Conservation (phyloP, 352 stramenopile species). For the Globisporangium echinulatum region DNA sequence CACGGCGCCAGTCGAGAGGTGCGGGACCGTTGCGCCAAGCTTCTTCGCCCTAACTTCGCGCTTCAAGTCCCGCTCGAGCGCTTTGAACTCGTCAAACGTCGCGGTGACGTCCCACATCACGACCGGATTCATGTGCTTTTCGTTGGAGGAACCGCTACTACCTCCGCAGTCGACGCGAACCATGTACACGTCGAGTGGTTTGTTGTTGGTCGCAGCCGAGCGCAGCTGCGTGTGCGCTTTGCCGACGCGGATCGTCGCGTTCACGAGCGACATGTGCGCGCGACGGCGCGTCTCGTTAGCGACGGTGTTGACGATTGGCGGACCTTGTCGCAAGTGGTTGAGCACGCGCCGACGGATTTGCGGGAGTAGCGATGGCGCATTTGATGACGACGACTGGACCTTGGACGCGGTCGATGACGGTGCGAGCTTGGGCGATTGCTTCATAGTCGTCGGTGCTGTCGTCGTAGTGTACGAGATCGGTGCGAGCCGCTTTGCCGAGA, state of each 20-base stretch:
- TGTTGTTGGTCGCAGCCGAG: conserved; percentile 17
- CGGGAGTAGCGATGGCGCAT: conserved; percentile 8
- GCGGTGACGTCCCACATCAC: conserved; percentile 83
- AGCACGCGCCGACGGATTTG: conserved; percentile 36
- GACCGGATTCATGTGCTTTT: conserved; percentile 83
- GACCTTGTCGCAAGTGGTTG: conserved; percentile 29
- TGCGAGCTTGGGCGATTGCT: not conserved
- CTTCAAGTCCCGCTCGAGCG: conserved; percentile 60
- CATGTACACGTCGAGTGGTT: conserved; percentile 62
- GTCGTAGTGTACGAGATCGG: conserved; percentile 10
- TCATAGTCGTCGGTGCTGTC: not conserved
- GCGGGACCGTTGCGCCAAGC: conserved; percentile 41
- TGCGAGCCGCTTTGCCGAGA: conserved; percentile 12
- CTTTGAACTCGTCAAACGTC: conserved; percentile 72
- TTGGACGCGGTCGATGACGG: not conserved
- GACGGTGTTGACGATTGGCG: conserved; percentile 48
- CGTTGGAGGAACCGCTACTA: conserved; percentile 13
- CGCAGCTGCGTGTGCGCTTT: conserved; percentile 56
- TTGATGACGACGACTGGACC: no score
- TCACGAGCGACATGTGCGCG: conserved; percentile 37
- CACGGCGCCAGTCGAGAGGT: conserved; percentile 54
- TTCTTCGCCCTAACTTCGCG: conserved; percentile 59
- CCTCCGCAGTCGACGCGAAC: conserved; percentile 63
- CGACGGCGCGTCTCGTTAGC: conserved; percentile 45
- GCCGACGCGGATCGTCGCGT: conserved; percentile 66